phyloP scores from a whole-genome alignment of 192 early-diverging fungal species.

The Coemansia nantahalensis region DNA sequence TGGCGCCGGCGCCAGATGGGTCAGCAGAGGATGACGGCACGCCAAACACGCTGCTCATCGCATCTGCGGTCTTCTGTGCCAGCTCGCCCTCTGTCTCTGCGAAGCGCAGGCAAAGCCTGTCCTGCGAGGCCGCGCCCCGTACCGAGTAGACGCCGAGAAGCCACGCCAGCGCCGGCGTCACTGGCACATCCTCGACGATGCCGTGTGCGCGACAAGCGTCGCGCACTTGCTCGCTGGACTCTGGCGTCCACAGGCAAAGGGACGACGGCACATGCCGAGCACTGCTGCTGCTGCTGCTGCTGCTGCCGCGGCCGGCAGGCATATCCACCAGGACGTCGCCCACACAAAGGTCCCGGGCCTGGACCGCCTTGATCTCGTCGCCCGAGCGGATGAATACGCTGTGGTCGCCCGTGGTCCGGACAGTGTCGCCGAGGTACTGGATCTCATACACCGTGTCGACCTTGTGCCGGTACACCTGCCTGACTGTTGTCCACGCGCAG shows the following conservation, averaged over 20 bases:
- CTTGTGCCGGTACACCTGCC: conserved; percentile 51
- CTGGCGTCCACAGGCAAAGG: conserved; percentile 21
- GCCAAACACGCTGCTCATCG: conserved; percentile 14
- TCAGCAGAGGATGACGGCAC: not conserved
- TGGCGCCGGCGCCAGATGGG: no score
- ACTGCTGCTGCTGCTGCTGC: no score
- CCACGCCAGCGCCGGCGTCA: conserved; percentile 12
- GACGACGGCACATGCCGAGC: not conserved
- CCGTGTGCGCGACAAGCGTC: conserved; percentile 12
- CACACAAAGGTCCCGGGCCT: conserved; percentile 36
- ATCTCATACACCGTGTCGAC: conserved; percentile 49
- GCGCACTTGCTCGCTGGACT: conserved; percentile 8
- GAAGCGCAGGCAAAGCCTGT: conserved; percentile 10
- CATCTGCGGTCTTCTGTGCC: not conserved
- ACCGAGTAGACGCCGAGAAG: conserved; percentile 35
- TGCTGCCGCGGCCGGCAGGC: conserved; percentile 10
- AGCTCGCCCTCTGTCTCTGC: conserved; percentile 4
- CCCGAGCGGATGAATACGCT: conserved; percentile 47
- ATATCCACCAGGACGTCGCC: conserved; percentile 47
- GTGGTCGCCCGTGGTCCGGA: conserved; percentile 52
- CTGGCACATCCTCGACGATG: conserved; percentile 11
- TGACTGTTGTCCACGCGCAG: conserved; percentile 44
- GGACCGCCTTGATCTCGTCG: conserved; percentile 22
- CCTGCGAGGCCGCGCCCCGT: conserved; percentile 2
- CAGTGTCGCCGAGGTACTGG: conserved; percentile 35